phyloP scores from a whole-genome alignment of 192 early-diverging fungal genomes.

The Anaeromyces robustus region DNA sequence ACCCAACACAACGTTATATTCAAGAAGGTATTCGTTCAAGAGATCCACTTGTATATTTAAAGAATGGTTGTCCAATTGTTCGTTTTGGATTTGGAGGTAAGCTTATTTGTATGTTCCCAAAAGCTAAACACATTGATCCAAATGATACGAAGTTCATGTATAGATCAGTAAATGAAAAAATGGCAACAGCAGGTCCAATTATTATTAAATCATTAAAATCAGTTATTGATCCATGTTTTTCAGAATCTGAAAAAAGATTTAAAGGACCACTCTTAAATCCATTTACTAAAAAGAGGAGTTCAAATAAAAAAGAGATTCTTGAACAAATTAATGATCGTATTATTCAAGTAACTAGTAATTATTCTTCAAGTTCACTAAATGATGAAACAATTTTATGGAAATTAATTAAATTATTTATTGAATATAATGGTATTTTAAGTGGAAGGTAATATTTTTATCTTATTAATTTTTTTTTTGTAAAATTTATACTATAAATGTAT shows the following conservation, averaged over 20 bases:
- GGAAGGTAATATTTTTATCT: neutral
- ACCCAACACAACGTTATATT: neutral
- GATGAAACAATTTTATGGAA: neutral
- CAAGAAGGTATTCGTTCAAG: neutral
- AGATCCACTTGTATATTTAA: neutral
- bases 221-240: neutral
- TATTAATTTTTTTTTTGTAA: neutral
- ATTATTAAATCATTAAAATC: neutral
- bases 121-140: neutral
- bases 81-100: neutral
- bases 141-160: neutral
- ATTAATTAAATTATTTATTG: neutral
- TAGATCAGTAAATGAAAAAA: neutral
- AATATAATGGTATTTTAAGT: neutral
- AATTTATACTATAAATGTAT: no score
- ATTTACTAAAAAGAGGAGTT: neutral
- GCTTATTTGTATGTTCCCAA: neutral
- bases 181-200: neutral
- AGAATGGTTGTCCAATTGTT: neutral
- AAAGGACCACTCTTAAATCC: neutral
- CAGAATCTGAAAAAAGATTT: neutral
- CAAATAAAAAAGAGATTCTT: neutral
- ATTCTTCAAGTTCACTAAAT: neutral
- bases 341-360: neutral
- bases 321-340: neutral